Conservation (phyloP, 2,329 filamentous ascomycete genomes). For the Colletotrichum sp. region DNA sequence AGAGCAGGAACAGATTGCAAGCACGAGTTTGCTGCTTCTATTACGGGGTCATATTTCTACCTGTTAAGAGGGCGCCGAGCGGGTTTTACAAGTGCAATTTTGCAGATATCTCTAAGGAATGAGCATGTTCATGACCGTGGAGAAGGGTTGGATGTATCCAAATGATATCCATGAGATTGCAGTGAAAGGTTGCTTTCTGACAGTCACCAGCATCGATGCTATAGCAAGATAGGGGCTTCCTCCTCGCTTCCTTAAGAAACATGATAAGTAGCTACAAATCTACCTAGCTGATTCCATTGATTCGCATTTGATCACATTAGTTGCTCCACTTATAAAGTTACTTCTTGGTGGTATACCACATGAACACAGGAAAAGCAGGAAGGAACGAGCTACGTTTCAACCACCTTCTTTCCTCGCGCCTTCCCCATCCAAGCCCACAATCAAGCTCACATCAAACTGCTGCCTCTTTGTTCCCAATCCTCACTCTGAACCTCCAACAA, state of each 20-base stretch:
- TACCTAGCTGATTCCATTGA: not conserved
- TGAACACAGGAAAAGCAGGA: not conserved
- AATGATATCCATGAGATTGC: not conserved
- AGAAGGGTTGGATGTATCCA: not conserved
- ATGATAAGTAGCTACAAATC: no score
- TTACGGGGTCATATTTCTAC: no score
- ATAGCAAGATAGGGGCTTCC: not conserved
- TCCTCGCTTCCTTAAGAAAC: not conserved
- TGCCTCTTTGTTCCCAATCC: not conserved
- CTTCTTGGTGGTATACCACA: no score
- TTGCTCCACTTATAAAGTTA: not conserved
- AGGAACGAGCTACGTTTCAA: not conserved
- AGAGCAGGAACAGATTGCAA: not conserved
- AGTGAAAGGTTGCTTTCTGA: no score
- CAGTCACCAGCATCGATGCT: not conserved
- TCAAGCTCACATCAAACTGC: not conserved
- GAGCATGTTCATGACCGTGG: not conserved
- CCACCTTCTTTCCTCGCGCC: not conserved
- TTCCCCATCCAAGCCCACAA: not conserved
- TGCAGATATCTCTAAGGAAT: not conserved
- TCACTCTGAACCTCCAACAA: not conserved
- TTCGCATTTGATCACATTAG: not conserved
- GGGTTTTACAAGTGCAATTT: rapidly evolving
- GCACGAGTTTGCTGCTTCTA: not conserved
- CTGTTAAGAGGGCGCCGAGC: not conserved